Evolutionary conservation across 1,284 basidiomycete species (phyloP).

Genomic region (Rhodotorula sp.): DNA sequence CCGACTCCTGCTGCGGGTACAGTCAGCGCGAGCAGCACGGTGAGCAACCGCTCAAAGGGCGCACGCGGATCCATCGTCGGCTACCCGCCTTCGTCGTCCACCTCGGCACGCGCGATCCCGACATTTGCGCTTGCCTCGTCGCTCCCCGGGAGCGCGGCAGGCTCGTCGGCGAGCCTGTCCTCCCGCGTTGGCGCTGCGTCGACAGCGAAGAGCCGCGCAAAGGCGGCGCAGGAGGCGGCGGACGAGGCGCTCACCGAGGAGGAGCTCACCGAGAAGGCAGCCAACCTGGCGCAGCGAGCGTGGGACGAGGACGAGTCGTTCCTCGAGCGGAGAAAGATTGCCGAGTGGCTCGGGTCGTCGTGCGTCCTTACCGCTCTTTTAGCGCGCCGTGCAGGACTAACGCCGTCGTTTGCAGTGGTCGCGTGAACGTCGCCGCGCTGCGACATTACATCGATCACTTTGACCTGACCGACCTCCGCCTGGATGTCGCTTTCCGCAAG

Average conservation of each 20-base stretch:
- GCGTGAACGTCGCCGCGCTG: slow-evolving; percentile 72
- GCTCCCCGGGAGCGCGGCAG: neutral
- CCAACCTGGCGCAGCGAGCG: slow-evolving; percentile 72
- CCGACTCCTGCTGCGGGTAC: neutral
- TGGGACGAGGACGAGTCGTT: slow-evolving; percentile 86
- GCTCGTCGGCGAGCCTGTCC: neutral
- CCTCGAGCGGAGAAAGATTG: slow-evolving; percentile 83
- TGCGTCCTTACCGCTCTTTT: slow-evolving; percentile 48
- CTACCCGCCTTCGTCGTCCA: no score
- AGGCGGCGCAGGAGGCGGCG: slow-evolving; percentile 1
- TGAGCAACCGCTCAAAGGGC: slow-evolving; percentile 6
- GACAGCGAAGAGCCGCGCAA: neutral
- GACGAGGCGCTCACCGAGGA: slow-evolving; percentile 10
- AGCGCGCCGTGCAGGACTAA: neutral
- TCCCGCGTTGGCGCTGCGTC: neutral
- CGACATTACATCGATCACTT: slow-evolving; percentile 83
- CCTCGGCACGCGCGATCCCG: neutral
- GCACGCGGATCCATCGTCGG: slow-evolving; percentile 6
- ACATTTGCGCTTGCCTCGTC: neutral
- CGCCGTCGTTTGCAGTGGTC: slow-evolving; percentile 57
- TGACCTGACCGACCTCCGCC: slow-evolving; percentile 76
- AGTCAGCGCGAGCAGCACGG: neutral
- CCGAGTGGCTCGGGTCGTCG: slow-evolving; percentile 90
- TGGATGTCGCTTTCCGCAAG: slow-evolving; percentile 86
- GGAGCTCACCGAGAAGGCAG: slow-evolving; percentile 62